These are phyloP conservation scores for Pleurotus cornucopiae DNA, from an alignment of 768 basidiomycete genomes.

Conservation along the genomic window DNA sequence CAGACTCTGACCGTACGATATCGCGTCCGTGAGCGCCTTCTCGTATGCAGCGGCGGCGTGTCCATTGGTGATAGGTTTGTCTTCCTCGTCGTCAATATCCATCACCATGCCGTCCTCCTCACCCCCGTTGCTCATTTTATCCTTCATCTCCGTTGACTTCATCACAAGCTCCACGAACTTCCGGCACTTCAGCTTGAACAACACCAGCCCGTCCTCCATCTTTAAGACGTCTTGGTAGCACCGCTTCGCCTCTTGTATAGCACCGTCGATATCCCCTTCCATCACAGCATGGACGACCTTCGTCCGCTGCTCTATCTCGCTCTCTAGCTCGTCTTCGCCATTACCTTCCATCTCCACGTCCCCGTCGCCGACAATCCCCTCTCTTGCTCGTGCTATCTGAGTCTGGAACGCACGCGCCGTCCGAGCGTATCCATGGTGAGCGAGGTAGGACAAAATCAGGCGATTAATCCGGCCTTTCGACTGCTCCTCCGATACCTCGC, in stretches of 20 bases:
- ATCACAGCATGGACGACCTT: slow-evolving; percentile 66
- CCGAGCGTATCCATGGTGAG: slow-evolving; percentile 79
- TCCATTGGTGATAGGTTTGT: slow-evolving; percentile 15
- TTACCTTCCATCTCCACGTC: slow-evolving; percentile 13
- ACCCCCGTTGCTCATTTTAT: slow-evolving; percentile 38
- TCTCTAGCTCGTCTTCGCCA: slow-evolving; percentile 27
- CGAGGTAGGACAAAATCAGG: slow-evolving; percentile 75
- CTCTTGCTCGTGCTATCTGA: slow-evolving; percentile 37
- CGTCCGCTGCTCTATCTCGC: slow-evolving; percentile 66
- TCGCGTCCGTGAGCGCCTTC: slow-evolving; percentile 57
- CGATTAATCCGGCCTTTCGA: slow-evolving; percentile 61
- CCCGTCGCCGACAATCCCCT: slow-evolving; percentile 29
- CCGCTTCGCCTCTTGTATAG: slow-evolving; percentile 48
- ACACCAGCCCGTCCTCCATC: slow-evolving; percentile 63
- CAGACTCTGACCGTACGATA: slow-evolving; percentile 71
- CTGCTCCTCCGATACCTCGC: slow-evolving; percentile 38
- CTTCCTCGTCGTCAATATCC: slow-evolving; percentile 50
- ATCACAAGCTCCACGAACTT: slow-evolving; percentile 83
- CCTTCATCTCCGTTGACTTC: slow-evolving; percentile 65
- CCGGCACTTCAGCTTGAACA: slow-evolving; percentile 80
- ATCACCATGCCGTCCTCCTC: slow-evolving; percentile 39
- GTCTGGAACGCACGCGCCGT: slow-evolving; percentile 66
- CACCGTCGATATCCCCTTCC: slow-evolving; percentile 67
- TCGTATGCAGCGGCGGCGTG: slow-evolving; percentile 37
- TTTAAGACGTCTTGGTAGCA: slow-evolving; percentile 64